These are phyloP conservation scores for Metarhizium guizhouense DNA, from an alignment of 2,329 filamentous ascomycete genomes.

Conservation along the genomic window DNA sequence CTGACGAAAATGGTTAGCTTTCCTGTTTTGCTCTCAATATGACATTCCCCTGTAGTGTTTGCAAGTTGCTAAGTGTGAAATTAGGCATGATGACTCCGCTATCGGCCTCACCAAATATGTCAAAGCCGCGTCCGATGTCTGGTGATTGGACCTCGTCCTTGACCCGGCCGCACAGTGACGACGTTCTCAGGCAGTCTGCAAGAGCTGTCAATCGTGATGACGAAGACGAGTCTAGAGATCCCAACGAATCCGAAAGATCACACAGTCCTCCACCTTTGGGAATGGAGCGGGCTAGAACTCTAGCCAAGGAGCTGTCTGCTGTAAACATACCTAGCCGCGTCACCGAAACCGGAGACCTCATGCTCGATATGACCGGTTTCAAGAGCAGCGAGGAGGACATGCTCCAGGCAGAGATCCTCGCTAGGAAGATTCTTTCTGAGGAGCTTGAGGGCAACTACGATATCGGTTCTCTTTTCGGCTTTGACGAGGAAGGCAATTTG, in stretches of 20 bases:
- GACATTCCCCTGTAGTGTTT: not conserved
- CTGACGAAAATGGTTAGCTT: constrained; percentile 20
- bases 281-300: constrained; percentile 68
- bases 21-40: constrained; percentile 1
- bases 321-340: constrained; percentile 90
- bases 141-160: constrained; percentile 41
- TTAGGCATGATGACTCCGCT: constrained; percentile 43
- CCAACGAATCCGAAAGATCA: constrained; percentile 46
- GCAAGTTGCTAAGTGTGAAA: not conserved
- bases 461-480: constrained; percentile 88
- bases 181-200: constrained; percentile 39
- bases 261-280: constrained; percentile 71
- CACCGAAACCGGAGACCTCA: constrained; percentile 87
- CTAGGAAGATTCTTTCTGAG: constrained; percentile 83
- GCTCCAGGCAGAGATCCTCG: constrained; percentile 83
- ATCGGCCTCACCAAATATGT: constrained; percentile 43
- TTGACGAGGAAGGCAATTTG: constrained; percentile 92
- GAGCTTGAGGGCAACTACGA: constrained; percentile 94
- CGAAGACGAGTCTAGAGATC: constrained; percentile 26
- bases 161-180: constrained; percentile 44
- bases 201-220: constrained; percentile 27
- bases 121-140: constrained; percentile 34
- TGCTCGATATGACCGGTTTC: constrained; percentile 97
- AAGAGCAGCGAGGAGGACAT: constrained; percentile 92
- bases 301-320: constrained; percentile 79